Conservation (phyloP, 2,329 filamentous ascomycete species). For the Fusarium irregulare region DNA sequence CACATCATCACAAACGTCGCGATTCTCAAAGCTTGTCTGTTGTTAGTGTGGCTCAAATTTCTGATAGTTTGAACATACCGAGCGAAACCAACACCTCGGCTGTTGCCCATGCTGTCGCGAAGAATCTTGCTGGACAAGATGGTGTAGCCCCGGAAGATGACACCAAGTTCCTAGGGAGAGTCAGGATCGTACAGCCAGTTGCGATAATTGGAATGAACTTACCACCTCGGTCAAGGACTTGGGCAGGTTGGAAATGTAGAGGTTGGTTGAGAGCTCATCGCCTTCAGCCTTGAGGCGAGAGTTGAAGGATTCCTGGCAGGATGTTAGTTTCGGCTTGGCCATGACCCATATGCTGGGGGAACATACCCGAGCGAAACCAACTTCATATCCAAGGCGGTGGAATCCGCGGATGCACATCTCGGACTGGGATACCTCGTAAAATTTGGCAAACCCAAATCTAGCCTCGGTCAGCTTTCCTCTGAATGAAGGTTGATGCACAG, state of each 20-base stretch:
- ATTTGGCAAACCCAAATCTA: constrained; percentile 98
- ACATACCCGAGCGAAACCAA: constrained; percentile 90
- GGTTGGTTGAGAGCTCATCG: constrained; percentile 89
- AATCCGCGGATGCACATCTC: constrained; percentile 97
- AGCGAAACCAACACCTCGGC: constrained; percentile 96
- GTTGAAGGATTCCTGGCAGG: constrained; percentile 91
- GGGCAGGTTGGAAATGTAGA: constrained; percentile 97
- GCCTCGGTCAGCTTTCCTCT: constrained; percentile 16
- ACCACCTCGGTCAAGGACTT: constrained; percentile 92
- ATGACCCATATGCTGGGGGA: not conserved
- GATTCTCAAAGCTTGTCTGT: constrained; percentile 81
- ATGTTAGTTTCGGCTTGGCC: constrained; percentile 6
- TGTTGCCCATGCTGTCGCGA: constrained; percentile 89
- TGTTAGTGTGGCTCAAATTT: constrained; percentile 3
- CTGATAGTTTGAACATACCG: constrained; percentile 68
- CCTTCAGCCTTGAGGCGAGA: constrained; percentile 96
- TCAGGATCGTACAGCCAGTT: constrained; percentile 15
- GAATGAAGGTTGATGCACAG: not conserved
- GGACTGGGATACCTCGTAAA: constrained; percentile 85
- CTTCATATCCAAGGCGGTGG: constrained; percentile 93
- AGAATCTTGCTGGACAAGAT: constrained; percentile 96
- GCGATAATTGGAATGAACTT: constrained; percentile 50
- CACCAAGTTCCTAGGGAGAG: constrained; percentile 72
- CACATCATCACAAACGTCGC: constrained; percentile 89
- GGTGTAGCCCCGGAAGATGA: constrained; percentile 81